Percentiles rank a stretch among this genome's conserved stretches.
These are phyloP conservation scores for Sphagnum contortum DNA, from an alignment of 225 moss, liverwort and hornwort species.

Conservation along the genomic window DNA sequence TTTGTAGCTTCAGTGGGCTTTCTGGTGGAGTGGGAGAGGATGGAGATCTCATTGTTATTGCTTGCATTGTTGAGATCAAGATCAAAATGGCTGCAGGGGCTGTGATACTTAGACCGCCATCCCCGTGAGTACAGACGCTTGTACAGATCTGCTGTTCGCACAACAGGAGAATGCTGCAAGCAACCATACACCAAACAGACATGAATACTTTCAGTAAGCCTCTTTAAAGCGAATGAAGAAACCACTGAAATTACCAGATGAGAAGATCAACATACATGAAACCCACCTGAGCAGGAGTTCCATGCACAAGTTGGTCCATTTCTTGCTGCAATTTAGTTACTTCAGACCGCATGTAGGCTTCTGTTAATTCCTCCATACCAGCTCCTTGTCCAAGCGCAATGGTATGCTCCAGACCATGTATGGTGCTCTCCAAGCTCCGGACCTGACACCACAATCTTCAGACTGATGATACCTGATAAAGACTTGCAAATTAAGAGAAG, in stretches of 20 bases:
- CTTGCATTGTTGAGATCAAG: conserved; percentile 35
- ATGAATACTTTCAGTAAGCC: not conserved
- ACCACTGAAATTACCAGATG: too few relatives aligned
- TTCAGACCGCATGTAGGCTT: conserved; percentile 81
- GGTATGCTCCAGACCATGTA: conserved; percentile 72
- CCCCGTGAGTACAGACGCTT: conserved; percentile 86
- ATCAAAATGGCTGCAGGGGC: conserved; percentile 46
- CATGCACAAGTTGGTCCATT: conserved; percentile 84
- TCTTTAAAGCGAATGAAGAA: too few relatives aligned
- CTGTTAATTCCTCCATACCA: conserved; percentile 66
- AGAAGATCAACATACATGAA: too few relatives aligned
- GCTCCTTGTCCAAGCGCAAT: conserved; percentile 72
- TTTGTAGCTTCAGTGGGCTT: conserved; percentile 13
- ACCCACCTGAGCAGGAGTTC: conserved; percentile 65
- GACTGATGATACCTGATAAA: too few relatives aligned
- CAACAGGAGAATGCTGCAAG: conserved; percentile 67
- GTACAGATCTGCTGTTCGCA: conserved; percentile 75
- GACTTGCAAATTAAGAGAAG: too few relatives aligned
- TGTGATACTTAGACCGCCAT: conserved; percentile 86
- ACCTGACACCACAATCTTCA: conserved; percentile 26
- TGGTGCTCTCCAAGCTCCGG: conserved; percentile 82
- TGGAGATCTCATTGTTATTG: conserved; percentile 8
- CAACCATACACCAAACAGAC: not conserved
- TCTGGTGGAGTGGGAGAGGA: conserved; percentile 5
- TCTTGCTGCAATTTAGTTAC: conserved; percentile 78